These are phyloP conservation scores for Mollisia scopiformis DNA, from an alignment of 2,329 filamentous ascomycete species.

Conservation along the genomic window DNA sequence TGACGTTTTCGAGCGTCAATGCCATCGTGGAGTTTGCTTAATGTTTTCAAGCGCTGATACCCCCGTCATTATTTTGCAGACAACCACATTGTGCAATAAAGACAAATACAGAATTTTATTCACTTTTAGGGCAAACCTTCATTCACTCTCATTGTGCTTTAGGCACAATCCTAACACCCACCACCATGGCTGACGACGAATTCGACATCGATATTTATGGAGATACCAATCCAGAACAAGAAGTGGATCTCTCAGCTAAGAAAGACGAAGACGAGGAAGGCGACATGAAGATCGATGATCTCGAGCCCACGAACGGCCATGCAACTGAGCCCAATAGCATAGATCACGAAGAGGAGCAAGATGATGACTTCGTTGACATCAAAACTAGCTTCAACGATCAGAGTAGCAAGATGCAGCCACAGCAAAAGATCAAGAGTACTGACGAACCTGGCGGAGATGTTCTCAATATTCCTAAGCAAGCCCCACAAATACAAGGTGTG, in stretches of 20 bases:
- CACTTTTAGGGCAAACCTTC: not conserved
- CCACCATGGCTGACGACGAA: conserved; percentile 67
- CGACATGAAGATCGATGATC: conserved; percentile 41
- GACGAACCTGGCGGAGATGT: conserved; percentile 40
- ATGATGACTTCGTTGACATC: conserved; percentile 45
- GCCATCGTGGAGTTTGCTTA: conserved; percentile 9
- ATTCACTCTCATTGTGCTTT: conserved; percentile 9
- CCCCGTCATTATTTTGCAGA: conserved; percentile 33
- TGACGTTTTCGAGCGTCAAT: conserved; percentile 20
- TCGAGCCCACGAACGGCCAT: conserved; percentile 29
- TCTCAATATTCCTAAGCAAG: conserved; percentile 39
- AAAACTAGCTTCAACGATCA: conserved; percentile 43
- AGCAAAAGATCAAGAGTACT: conserved; percentile 47
- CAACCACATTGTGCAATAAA: conserved; percentile 31
- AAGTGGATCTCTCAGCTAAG: conserved; percentile 40
- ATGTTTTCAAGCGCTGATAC: conserved; percentile 38
- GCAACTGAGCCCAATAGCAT: conserved; percentile 27
- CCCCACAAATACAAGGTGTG: conserved; percentile 54
- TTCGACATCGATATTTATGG: conserved; percentile 76
- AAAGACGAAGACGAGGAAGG: conserved; percentile 43
- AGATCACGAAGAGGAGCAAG: conserved; percentile 40
- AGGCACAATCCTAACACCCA: conserved; percentile 9
- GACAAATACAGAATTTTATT: conserved; percentile 31
- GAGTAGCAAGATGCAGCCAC: conserved; percentile 34
- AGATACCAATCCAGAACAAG: conserved; percentile 54